phyloP scores from a whole-genome alignment of 768 basidiomycete genomes.

The Mrakia gelida region DNA sequence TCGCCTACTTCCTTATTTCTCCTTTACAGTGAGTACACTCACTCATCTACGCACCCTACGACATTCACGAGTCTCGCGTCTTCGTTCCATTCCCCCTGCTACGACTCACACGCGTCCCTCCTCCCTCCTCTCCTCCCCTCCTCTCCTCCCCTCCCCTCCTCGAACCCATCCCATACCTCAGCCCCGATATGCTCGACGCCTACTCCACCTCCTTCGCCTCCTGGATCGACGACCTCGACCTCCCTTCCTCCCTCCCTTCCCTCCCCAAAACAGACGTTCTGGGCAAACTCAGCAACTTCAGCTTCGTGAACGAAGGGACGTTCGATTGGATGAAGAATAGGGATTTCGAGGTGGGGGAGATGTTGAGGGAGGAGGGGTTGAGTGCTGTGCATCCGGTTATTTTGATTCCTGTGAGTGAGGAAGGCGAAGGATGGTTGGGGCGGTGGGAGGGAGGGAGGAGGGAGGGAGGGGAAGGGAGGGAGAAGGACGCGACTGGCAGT shows the following conservation, averaged over 20 bases:
- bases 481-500: neutral
- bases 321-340: constrained; percentile 32
- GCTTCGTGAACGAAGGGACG: constrained; percentile 19
- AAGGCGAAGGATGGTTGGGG: no score
- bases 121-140: neutral
- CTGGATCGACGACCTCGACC: constrained; percentile 23
- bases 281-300: neutral
- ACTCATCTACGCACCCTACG: no score
- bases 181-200: constrained; percentile 20
- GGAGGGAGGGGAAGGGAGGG: neutral
- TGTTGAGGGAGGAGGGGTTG: constrained; percentile 20
- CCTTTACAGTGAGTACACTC: constrained; percentile 25
- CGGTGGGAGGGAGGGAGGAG: neutral
- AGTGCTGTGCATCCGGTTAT: constrained; percentile 27
- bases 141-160: neutral
- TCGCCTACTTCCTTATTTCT: constrained; percentile 26
- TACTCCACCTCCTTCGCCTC: constrained; percentile 25
- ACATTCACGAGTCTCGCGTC: no score
- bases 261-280: constrained; percentile 4
- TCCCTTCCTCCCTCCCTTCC: neutral
- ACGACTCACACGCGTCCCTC: neutral
- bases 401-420: constrained; percentile 21
- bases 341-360: constrained; percentile 30
- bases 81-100: no score
- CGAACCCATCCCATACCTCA: neutral